Evolutionary conservation across 139 green algal species (phyloP).

Genomic region (Chloropicon primus): DNA sequence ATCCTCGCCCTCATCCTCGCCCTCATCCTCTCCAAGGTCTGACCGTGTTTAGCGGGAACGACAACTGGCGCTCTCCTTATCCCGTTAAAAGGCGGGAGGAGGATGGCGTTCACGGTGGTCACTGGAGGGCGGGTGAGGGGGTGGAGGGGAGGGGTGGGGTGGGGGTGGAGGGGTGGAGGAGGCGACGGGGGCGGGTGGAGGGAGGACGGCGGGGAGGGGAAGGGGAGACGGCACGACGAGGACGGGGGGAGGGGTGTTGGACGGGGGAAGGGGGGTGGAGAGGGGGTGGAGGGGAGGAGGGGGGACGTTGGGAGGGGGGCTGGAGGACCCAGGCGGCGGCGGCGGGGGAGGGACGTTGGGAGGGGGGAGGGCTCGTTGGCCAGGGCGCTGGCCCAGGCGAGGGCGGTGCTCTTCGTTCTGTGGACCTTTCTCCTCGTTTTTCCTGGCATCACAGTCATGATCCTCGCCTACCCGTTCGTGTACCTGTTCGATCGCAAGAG

Average conservation of each 20-base stretch:
- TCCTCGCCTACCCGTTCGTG: not conserved
- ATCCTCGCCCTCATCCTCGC: too few species aligned
- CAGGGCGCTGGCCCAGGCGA: not conserved
- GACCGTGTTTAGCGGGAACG: too few species aligned
- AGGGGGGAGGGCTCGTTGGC: not conserved
- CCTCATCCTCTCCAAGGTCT: too few species aligned
- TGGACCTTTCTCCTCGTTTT: not conserved
- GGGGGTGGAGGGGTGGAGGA: too few species aligned
- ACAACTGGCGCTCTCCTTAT: too few species aligned
- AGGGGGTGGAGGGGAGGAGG: not conserved
- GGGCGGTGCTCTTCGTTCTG: not conserved
- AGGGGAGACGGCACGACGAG: not conserved
- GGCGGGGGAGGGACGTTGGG: not conserved
- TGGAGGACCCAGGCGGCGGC: not conserved
- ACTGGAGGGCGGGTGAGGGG: not conserved
- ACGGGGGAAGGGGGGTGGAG: not conserved
- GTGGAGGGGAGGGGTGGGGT: not conserved
- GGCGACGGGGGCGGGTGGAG: not conserved
- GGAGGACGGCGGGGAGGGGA: not conserved
- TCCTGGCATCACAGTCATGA: not conserved
- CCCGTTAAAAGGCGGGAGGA: too few species aligned
- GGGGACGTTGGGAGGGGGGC: too few species aligned
- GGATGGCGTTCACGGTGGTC: too few species aligned
- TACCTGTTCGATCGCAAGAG: not conserved
- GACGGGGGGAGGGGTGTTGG: not conserved